Base-by-base conservation (phyloP, 2,329 filamentous ascomycete species). In the Fusarium concolor region DNA sequence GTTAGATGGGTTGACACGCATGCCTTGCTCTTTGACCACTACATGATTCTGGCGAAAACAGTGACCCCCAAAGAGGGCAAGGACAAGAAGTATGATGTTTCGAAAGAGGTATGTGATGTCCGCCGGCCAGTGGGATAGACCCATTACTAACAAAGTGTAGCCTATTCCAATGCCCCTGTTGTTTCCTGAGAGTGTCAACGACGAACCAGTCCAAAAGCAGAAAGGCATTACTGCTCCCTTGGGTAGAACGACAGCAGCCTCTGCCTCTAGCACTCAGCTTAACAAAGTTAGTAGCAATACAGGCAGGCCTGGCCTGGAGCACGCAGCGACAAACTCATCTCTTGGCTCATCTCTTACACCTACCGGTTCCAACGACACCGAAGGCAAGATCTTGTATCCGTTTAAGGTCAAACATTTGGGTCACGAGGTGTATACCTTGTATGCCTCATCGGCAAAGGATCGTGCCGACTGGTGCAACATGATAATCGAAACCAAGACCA, bases 371-470 rank as follows among this genome's bases (percentile, higher is more conserved):
- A 91, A 88, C 65, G 92, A 96, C 39, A 87, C 86, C 45, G 92
- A 97, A 68, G 90, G 93, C 75, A 93, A 90, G 77, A 92, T 96
- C 44, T 81, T 99, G 72, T 99, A 94, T 76, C 96, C 96, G 0
- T 99, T 99, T 87, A 90, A 90, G 70, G 89, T 99, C 76, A 97
- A 97, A 81, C 96, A 99, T 80, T 86, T 99, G 20, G 96, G 96
- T 14, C 92, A 97, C 46, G 94, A 97, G 71, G 90, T 93, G 1
- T 98, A 97, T 77, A 97, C 92, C 0, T 83, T 99, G 3, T 98
- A 96, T 77, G 94, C 95, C 0, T 87, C 90, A 8, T 91, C 89
- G 3, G 87, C 90, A 4, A 86, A 90, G 64, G 91, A 90, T 72
- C 87, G 96, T 58, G 85, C 89, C 65, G 93, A 97, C 47, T 99